Evolutionary conservation across 2,329 filamentous ascomycete genomes (phyloP), one percentile per base, ranked within the genome.

Genomic region (Colletotrichum echinochloae): DNA sequence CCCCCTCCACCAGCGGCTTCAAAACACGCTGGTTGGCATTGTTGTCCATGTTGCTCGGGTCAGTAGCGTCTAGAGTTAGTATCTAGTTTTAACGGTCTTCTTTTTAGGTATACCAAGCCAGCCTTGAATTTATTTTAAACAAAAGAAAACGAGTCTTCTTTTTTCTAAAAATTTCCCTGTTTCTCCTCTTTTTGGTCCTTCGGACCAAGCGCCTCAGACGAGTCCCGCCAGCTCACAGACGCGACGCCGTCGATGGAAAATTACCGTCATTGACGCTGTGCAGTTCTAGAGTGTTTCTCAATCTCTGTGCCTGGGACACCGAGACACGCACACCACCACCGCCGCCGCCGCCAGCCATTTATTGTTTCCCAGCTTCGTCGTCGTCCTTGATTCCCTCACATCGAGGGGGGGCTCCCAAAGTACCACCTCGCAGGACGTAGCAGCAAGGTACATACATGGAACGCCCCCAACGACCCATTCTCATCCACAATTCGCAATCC

Each of bases 321-420:
- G 56, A 44, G 39, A 59, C 56, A 59, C 56, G 46, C 37, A 46
- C n/a, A n/a, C n/a, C n/a, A n/a, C n/a, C n/a, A n/a, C n/a, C n/a
- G n/a, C n/a, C n/a, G n/a, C n/a, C n/a, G n/a, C 37, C 23, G 41
- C 56, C 37, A 30, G 37, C 56, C 37, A 26, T 3, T 49, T 23
- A 26, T n/a, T 23, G 44, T 8, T 16, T 26, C 23, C 37, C 55
- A 28, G 12, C 28, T 18, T 44, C 26, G 7, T 30, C 55, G 9
- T 20, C 26, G 8, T 30, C 37, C 56, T 23, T n/a, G 2, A 11
- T 44, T n/a, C 41, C 35, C 9, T 11, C 35, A 44, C 12, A 23
- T 46, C 44, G 7, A n/a, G 41, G 44, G 4, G 30, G 30, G 44
- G 44, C n/a, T 11, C 20, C 44, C 20, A 12, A 46, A 23, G 44